Base-by-base conservation (phyloP, 257 asterid species). In the Solanum tarijense region DNA sequence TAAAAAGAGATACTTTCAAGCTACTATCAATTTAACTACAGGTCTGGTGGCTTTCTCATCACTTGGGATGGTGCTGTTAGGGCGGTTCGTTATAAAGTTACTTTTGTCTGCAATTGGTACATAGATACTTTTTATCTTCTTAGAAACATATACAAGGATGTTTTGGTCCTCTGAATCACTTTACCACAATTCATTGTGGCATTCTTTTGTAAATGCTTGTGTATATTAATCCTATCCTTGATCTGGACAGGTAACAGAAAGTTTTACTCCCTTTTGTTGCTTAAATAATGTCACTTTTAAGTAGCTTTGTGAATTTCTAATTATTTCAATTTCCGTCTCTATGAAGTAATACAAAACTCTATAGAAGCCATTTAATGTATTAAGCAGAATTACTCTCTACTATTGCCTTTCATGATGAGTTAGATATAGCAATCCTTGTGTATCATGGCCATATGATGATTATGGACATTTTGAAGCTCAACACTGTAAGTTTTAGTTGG, bases 81-180 rank as follows among this genome's bases (percentile, higher is more conserved):
- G 98, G 60, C 96, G 98, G 82, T 97, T 97, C 87, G 60, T 95
- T 87, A 87, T 97, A 82, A 97, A 94, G 94, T 97, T 97, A 83
- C 62, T 95, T 52, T 73, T 97, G 91, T 81, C 96, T 0, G 98
- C 93, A 90, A 90, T 97, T 66, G 98, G 93, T 81, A 98, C 99
- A 16, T 97, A 98, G 98, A 90, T 97, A 87, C 95, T 94, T 62
- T 95, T 97, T 88, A 96, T 96, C 90, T 71, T 34, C 46, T 73
- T 20, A 20, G 82, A 73, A 34, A 73, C 82, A 35, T 74, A 74
- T 35, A 20, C 98, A n/a, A 92, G 98, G 58, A 94, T 97, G 98
- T 97, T 97, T 88, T 95, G 99, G 98, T 92, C 99, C 7, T 95
- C 98, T 25, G 98, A 97, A 90, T 94, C 98, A 86, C 98, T 96